Conservation (phyloP, 768 basidiomycete species). For the Calocybe cyanea region DNA sequence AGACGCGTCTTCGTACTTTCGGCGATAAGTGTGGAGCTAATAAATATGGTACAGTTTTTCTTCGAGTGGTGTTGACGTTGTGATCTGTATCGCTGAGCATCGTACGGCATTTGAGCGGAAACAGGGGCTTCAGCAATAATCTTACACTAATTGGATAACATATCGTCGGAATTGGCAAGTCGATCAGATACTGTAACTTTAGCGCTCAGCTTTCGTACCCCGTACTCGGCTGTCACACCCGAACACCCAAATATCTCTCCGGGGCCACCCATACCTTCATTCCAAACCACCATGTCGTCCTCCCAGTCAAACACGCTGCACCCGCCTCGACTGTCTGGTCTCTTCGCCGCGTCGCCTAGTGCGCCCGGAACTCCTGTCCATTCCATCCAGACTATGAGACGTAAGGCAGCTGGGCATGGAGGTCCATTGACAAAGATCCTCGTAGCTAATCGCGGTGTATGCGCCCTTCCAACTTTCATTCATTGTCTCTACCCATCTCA, state of each 20-base stretch:
- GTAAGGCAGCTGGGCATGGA: conserved; percentile 87
- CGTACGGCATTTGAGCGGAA: conserved; percentile 17
- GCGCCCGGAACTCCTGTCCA: conserved; percentile 83
- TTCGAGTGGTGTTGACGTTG: too few species aligned
- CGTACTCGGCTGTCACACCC: conserved; percentile 11
- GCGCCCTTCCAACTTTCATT: conserved; percentile 25
- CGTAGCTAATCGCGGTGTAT: conserved; percentile 87
- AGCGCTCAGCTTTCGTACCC: not conserved
- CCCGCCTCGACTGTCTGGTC: conserved; percentile 68
- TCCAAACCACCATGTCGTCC: conserved; percentile 37
- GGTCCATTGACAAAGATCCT: conserved; percentile 90
- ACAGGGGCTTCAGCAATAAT: too few species aligned
- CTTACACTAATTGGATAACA: too few species aligned
- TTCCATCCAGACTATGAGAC: conserved; percentile 86
- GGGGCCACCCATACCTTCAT: not conserved
- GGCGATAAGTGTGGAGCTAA: conserved; percentile 6
- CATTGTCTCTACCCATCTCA: conserved; percentile 5
- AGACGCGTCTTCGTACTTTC: conserved; percentile 1
- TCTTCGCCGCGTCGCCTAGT: conserved; percentile 72
- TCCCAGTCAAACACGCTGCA: conserved; percentile 46
- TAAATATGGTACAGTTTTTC: not conserved
- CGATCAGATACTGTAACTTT: too few species aligned
- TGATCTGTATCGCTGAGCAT: not conserved
- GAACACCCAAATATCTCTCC: conserved; percentile 8
- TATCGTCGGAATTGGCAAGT: too few species aligned